Evolutionary conservation across 2,329 filamentous ascomycete genomes (phyloP).

Genomic region (Trichoderma koningiopsis): DNA sequence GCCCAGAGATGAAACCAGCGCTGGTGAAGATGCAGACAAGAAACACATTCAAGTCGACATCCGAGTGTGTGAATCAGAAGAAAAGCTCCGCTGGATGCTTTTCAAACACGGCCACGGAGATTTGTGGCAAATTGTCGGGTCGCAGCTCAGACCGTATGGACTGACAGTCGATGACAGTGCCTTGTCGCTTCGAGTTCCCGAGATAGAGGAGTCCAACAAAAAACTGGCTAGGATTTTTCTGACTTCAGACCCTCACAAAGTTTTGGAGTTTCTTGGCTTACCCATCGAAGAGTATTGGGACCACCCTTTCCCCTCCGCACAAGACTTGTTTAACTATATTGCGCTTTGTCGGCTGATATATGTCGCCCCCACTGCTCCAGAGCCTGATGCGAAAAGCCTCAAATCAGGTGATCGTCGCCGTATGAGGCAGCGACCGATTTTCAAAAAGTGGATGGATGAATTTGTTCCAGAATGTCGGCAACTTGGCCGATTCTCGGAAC

Average conservation of each 20-base stretch:
- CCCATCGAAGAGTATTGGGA: constrained; percentile 50
- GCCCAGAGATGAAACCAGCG: constrained; percentile 38
- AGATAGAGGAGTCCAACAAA: constrained; percentile 63
- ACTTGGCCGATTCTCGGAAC: constrained; percentile 40
- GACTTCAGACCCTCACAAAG: constrained; percentile 55
- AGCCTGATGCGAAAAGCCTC: constrained; percentile 40
- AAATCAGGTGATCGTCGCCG: constrained; percentile 61
- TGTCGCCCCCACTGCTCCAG: constrained; percentile 36
- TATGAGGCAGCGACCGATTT: constrained; percentile 58
- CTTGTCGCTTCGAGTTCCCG: constrained; percentile 65
- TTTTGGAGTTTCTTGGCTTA: constrained; percentile 67
- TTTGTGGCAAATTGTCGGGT: constrained; percentile 64
- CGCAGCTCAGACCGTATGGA: constrained; percentile 64
- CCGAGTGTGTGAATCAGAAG: constrained; percentile 49
- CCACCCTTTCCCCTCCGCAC: constrained; percentile 54
- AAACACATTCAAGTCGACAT: constrained; percentile 70
- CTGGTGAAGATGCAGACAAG: background rate
- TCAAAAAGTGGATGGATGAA: constrained; percentile 61
- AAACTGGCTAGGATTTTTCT: constrained; percentile 62
- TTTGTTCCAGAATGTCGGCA: constrained; percentile 59
- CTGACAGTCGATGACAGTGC: constrained; percentile 66
- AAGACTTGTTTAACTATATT: constrained; percentile 65
- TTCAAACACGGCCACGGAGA: constrained; percentile 77
- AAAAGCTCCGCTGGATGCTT: constrained; percentile 59
- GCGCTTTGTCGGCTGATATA: constrained; percentile 61